Conservation (phyloP, 148 eudicot species). For the Linanthus parryae region DNA sequence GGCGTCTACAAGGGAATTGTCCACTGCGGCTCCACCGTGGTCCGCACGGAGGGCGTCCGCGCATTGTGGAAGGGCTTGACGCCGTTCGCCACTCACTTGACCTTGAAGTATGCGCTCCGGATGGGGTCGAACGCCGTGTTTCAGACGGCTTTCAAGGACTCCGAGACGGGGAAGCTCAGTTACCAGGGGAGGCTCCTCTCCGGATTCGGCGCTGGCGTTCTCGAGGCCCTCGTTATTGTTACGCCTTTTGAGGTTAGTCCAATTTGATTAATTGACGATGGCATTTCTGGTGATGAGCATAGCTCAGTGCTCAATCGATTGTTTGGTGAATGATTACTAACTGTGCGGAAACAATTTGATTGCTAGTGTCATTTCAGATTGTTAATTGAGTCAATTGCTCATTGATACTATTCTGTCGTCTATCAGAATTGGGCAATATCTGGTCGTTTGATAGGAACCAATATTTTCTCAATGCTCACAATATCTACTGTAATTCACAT, state of each 20-base stretch:
- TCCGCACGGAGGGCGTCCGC: conserved; percentile 59
- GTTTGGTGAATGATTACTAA: too few species aligned
- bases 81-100: conserved; percentile 82
- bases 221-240: conserved; percentile 88
- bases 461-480: too few species aligned
- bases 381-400: too few species aligned
- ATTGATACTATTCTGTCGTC: too few species aligned
- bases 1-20: conserved; percentile 65
- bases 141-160: conserved; percentile 64
- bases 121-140: conserved; percentile 88
- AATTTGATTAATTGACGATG: too few species aligned
- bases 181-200: conserved; percentile 45
- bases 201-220: conserved; percentile 91
- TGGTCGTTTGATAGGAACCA: too few species aligned
- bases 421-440: too few species aligned
- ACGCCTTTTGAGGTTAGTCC: conserved; percentile 92
- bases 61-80: conserved; percentile 92
- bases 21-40: conserved; percentile 66
- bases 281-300: neutral
- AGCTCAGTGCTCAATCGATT: neutral
- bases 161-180: conserved; percentile 51
- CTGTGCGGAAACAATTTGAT: too few species aligned
- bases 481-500: too few species aligned
- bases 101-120: conserved; percentile 71
- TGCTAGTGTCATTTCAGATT: too few species aligned